Evolutionary conservation across 176 grass and related monocot genomes (phyloP), one percentile per base, ranked within the genome.

Genomic region (Luzula sylvatica): DNA sequence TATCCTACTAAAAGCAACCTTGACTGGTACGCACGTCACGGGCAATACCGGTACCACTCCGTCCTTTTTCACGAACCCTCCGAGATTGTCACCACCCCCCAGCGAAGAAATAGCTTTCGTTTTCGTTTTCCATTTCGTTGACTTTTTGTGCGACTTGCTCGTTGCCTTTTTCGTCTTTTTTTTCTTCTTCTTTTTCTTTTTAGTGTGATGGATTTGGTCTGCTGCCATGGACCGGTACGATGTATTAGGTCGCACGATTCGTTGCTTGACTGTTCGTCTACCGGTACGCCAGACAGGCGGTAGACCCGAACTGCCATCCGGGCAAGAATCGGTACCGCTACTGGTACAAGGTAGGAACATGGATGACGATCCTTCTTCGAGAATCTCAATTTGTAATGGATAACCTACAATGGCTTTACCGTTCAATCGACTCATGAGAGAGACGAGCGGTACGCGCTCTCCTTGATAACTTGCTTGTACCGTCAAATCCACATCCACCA

Each of bases 321-420:
- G 52, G 70, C 72, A 30, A 35, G 53, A 23, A 61, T 56, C 59
- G 43, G 58, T 55, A 42, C 67, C 62, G 39, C 49, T 24, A 56
- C 56, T 55, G 43, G 58, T 55, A 42, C 67, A 56, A 46, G 57
- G 81, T 74, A 90, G 26, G 67, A 77, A 51, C 65, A 78, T 59
- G 38, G 56, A 68, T 22, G 81, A 79, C 65, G 81, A 90, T 54
- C 85, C 92, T 68, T 86, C 74, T 77, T 72, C 71, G 17, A 90
- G 44, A 67, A 80, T 98, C 67, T 98, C 92, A 57, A 98, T 89
- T 77, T 90, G 92, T 47, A 98, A 65, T 71, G 92, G 92, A 23
- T 98, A 84, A 29, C 92, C 92, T 68, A 98, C 72, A 67, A 98
- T 86, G 61, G 92, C 92, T 72, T 98, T 98, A 50, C 92, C 85